Evolutionary conservation across 768 basidiomycete genomes (phyloP).

Genomic region (Tubosaeta brunneosetosa): DNA sequence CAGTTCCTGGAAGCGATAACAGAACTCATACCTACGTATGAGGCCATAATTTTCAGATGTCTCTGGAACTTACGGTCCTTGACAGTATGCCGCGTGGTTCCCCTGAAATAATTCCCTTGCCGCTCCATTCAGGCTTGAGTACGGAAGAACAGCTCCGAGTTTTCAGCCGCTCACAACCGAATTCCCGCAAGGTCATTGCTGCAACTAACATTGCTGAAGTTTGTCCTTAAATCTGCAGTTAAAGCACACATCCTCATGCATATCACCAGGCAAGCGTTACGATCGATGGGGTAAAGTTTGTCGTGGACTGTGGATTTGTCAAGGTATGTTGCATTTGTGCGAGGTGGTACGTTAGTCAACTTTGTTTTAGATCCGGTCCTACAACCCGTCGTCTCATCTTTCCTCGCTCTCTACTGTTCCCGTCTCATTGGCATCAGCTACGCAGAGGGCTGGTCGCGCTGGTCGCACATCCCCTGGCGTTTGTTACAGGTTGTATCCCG

Average conservation of each 20-base stretch:
- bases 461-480: conserved; percentile 90
- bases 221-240: conserved; percentile 3
- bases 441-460: conserved; percentile 90
- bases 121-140: conserved; percentile 85
- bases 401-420: conserved; percentile 82
- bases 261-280: conserved; percentile 81
- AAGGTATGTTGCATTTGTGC: conserved; percentile 52
- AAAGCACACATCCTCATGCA: background rate
- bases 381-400: conserved; percentile 81
- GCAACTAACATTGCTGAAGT: conserved; percentile 97
- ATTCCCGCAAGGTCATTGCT: conserved; percentile 84
- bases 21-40: conserved; percentile 71
- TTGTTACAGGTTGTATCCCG: conserved; percentile 87
- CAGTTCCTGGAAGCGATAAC: conserved; percentile 74
- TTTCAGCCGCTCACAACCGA: conserved; percentile 72
- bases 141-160: conserved; percentile 84
- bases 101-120: conserved; percentile 57
- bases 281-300: conserved; percentile 91
- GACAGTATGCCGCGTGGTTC: conserved; percentile 50
- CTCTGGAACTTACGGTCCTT: background rate
- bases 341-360: background rate
- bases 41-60: background rate
- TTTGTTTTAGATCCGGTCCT: conserved; percentile 69
- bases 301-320: conserved; percentile 92
- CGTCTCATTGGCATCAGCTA: conserved; percentile 83